Percentiles rank a stretch among this genome's conserved stretches.
Conservation (phyloP, 768 basidiomycete genomes). For the Pleurotus giganteus region DNA sequence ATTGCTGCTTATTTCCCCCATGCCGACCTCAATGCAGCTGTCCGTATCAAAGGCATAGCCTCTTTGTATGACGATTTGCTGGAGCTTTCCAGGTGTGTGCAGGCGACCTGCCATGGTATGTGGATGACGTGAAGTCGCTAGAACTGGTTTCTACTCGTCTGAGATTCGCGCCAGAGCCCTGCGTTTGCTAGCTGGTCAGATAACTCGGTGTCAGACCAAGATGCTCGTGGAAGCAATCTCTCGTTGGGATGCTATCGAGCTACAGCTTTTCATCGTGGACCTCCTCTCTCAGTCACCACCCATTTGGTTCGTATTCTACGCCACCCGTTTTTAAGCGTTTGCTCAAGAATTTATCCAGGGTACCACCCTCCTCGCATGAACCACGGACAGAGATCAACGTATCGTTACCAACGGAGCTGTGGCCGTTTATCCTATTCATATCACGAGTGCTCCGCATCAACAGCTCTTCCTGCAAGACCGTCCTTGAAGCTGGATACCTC, state of each 20-base stretch:
- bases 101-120: neutral
- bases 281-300: constrained; percentile 13
- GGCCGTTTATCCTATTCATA: constrained; percentile 14
- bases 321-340: constrained; percentile 2
- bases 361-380: constrained; percentile 9
- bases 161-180: constrained; percentile 1
- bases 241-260: constrained; percentile 15
- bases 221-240: constrained; percentile 13
- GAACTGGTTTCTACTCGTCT: neutral
- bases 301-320: constrained; percentile 11
- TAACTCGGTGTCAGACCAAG: constrained; percentile 15
- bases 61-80: constrained; percentile 19
- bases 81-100: constrained; percentile 22
- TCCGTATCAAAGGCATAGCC: constrained; percentile 13
- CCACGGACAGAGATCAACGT: neutral
- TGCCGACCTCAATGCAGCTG: constrained; percentile 17
- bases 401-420: neutral
- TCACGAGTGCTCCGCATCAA: constrained; percentile 10
- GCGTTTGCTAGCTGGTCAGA: constrained; percentile 12
- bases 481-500: constrained; percentile 14
- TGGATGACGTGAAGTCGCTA: neutral
- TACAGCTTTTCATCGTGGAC: constrained; percentile 14
- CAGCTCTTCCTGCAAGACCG: constrained; percentile 11
- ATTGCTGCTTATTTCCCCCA: constrained; percentile 20
- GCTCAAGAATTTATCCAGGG: constrained; percentile 8